Base-by-base conservation (phyloP, 2,329 filamentous ascomycete species). In the Tolypocladium capitatum region DNA sequence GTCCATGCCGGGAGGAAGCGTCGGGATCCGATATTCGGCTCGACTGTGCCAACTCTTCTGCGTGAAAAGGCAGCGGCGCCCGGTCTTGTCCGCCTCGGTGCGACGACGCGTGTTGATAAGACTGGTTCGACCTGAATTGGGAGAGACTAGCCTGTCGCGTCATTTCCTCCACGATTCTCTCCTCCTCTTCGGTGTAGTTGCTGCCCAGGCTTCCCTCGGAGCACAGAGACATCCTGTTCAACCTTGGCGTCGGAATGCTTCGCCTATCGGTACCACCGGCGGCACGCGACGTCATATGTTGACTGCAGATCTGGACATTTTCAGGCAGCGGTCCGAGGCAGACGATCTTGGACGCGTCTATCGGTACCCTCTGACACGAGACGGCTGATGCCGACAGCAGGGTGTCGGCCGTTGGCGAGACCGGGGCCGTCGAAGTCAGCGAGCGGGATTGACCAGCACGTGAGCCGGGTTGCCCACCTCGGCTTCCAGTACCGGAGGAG, bases 111-210 rank as follows among this genome's bases (percentile, higher is more conserved):
- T 35, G 21, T 30, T 20, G 21, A 10, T 34, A n/a, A 2, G 36
- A 14, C 33, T 44, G 40, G 30, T 33, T 21, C 14, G 32, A 13
- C 31, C 49, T 20, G 31, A 38, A 34, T 45, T 48, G 21, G 5
- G 52, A 54, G 20, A 53, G 32, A 16, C 55, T 56, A 8, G 52
- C 50, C 21, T 61, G 58, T 11, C 55, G 52, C 10, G 57, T 54
- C 36, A 62, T 48, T 46, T 61, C 60, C 34, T 59, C 57, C 31
- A 55, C 56, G 13, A 61, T 54, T 7, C 60, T 58, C 50, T 73
- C 71, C 51, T 80, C 73, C 24, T 78, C 71, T 10, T 75, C 69
- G 0, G 76, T 80, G 53, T 69, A 80, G 49, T 79, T 76, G 57
- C 76, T 79, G 20, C 75, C 75, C 8, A 79, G 58, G 2, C 74